Evolutionary conservation across 495 filamentous ascomycete species (phyloP).

Genomic region (Pseudevernia furfuracea): DNA sequence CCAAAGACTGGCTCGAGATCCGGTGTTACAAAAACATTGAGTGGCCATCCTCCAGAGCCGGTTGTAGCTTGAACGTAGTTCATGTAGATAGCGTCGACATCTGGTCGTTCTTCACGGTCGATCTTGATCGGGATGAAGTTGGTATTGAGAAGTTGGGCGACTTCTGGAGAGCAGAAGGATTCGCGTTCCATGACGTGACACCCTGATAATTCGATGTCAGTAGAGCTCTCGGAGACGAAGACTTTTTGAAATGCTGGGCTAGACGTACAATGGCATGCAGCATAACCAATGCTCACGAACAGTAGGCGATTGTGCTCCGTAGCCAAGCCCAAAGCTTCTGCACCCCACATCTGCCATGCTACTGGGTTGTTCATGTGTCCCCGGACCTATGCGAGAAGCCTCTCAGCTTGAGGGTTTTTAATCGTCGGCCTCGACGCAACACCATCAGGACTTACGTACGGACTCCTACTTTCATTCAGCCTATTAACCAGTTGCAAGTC

Average conservation of each 20-base stretch:
- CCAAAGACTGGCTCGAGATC: slow-evolving; percentile 91
- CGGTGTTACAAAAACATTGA: slow-evolving; percentile 94
- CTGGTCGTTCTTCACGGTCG: slow-evolving; percentile 90
- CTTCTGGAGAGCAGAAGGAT: slow-evolving; percentile 74
- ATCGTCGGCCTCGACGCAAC: slow-evolving; percentile 12
- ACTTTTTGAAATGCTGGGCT: neutral
- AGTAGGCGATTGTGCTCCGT: slow-evolving; percentile 74
- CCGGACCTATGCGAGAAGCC: slow-evolving; percentile 48
- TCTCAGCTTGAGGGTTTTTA: neutral
- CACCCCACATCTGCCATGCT: slow-evolving; percentile 86
- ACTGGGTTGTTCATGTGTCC: slow-evolving; percentile 78
- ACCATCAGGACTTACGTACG: slow-evolving; percentile 54
- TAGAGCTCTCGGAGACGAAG: no score
- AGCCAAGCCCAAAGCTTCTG: slow-evolving; percentile 68
- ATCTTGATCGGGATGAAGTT: slow-evolving; percentile 89
- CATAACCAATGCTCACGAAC: slow-evolving; percentile 93
- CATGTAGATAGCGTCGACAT: slow-evolving; percentile 96
- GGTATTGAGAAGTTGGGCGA: slow-evolving; percentile 76
- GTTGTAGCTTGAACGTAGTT: slow-evolving; percentile 95
- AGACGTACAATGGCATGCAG: slow-evolving; percentile 85
- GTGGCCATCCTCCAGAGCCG: slow-evolving; percentile 88
- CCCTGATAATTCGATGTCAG: slow-evolving; percentile 44
- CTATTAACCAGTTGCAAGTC: slow-evolving; percentile 52
- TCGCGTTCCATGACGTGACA: slow-evolving; percentile 93
- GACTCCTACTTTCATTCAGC: slow-evolving; percentile 65